Evolutionary conservation across 305 asterid species (phyloP).

Genomic region (Striga hermonthica): DNA sequence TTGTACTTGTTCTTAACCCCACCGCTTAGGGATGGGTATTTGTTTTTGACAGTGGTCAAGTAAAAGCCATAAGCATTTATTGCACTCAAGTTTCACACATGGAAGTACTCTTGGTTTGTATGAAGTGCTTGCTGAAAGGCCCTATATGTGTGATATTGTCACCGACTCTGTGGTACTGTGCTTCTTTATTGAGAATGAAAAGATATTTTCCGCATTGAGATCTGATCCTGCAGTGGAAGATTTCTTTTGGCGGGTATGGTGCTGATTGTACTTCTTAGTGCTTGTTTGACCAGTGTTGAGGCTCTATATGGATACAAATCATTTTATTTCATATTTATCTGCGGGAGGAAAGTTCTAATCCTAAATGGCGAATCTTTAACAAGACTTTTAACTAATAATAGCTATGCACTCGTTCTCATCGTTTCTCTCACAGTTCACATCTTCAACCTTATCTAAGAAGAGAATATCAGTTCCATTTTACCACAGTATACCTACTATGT

Average conservation of each 20-base stretch:
- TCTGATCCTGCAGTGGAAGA: slow-evolving; percentile 86
- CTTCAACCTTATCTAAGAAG: too few species aligned
- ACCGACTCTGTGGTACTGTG: slow-evolving; percentile 82
- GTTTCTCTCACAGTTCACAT: too few species aligned
- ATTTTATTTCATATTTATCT: too few species aligned
- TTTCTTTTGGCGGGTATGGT: slow-evolving; percentile 89
- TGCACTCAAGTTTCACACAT: slow-evolving; percentile 81
- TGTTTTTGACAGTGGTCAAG: slow-evolving; percentile 70
- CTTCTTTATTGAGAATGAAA: slow-evolving; percentile 75
- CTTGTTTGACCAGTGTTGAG: slow-evolving; percentile 2
- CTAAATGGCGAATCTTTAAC: too few species aligned
- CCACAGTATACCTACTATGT: too few species aligned
- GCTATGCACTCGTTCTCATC: too few species aligned
- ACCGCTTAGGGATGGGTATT: slow-evolving; percentile 22
- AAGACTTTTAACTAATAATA: too few species aligned
- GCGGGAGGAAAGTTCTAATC: too few species aligned
- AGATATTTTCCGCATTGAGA: slow-evolving; percentile 56
- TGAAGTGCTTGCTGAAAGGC: slow-evolving; percentile 89
- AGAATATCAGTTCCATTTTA: too few species aligned
- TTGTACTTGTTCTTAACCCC: slow-evolving; percentile 24
- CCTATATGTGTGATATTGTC: slow-evolving; percentile 67
- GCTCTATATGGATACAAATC: too few species aligned
- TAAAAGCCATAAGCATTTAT: slow-evolving; percentile 41
- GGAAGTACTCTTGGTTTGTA: slow-evolving; percentile 95
- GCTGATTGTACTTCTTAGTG: slow-evolving; percentile 24